Evolutionary conservation across 2,329 filamentous ascomycete species (phyloP), one percentile per base, ranked within the genome.

Genomic region (Macrophomina pseudophaseolina): DNA sequence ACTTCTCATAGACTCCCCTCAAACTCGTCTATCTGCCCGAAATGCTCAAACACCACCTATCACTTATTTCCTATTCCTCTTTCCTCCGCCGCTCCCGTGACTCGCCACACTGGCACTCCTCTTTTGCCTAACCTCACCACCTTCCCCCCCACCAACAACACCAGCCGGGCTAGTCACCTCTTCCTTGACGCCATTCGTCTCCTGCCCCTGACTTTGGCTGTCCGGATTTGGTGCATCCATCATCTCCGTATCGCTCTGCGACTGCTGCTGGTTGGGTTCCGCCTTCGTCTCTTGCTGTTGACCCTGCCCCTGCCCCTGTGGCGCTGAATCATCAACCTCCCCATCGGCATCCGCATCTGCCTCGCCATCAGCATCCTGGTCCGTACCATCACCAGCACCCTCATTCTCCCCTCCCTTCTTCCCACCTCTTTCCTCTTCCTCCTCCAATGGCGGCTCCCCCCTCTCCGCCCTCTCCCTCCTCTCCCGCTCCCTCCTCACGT

Each of bases 101-200:
- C 91, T 94, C 64, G 96, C 77, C 38, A 93, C 91, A 76, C 92
- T 96, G 1, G 92, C 92, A 75, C 92, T 95, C 67, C 93, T 86
- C 81, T 96, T 96, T 70, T 91, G 89, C 0, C 75, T 74, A 23
- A 73, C 69, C 69, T 18, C 23, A 28, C 35, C 48, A 14, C 9
- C 49, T 3, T 14, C 62, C 48, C 66, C 70, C 64, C 69, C 69
- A 49, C 69, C 68, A 32, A 67, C 66, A 14, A 70, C 38, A 35
- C 30, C 5, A 58, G 48, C 32, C 6, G 65, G 65, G 18, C 32
- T 53, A 7, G 42, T 11, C 4, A 46, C 8, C 63, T 66, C 53
- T 18, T 46, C 49, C 51, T 65, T 48, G 28, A 54, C 51, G 38
- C 63, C 63, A 12, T 64, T 64, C 32, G 40, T 44, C 6, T 5